A percentile compares a stretch with the other conserved stretches of the same genome.
phyloP scores from a whole-genome alignment of 2,329 filamentous ascomycete genomes.

The Aspergillus terreus region DNA sequence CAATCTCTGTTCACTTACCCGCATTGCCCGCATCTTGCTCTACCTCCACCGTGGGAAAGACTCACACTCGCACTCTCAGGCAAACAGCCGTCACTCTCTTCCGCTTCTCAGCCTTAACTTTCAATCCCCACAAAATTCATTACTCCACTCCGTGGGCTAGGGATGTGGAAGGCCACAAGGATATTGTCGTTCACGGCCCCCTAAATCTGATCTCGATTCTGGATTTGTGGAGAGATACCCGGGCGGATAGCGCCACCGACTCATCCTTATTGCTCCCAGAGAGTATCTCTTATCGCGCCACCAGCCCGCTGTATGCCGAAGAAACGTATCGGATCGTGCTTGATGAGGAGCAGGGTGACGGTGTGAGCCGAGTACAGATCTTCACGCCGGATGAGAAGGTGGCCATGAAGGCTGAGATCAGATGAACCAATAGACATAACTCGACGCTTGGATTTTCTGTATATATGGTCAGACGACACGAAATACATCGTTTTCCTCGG shows the following conservation, averaged over 20 bases:
- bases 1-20: slow-evolving; percentile 1
- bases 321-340: slow-evolving; percentile 46
- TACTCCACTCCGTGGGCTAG: slow-evolving; percentile 43
- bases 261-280: slow-evolving; percentile 32
- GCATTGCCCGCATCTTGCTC: slow-evolving; percentile 15
- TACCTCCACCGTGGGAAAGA: slow-evolving; percentile 20
- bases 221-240: slow-evolving; percentile 43
- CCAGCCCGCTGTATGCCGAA: slow-evolving; percentile 48
- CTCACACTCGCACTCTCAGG: slow-evolving; percentile 30
- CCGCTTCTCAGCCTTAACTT: slow-evolving; percentile 43
- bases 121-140: slow-evolving; percentile 45
- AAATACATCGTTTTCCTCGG: not conserved
- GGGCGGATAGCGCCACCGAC: slow-evolving; percentile 14
- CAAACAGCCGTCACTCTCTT: slow-evolving; percentile 41
- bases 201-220: slow-evolving; percentile 42
- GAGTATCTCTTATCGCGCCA: slow-evolving; percentile 47
- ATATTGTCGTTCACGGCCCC: slow-evolving; percentile 43
- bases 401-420: slow-evolving; percentile 39
- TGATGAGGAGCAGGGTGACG: slow-evolving; percentile 29
- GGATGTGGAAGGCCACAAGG: slow-evolving; percentile 41
- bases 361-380: slow-evolving; percentile 31
- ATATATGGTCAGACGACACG: not conserved
- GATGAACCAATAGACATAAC: not conserved
- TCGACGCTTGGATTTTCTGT: not conserved
- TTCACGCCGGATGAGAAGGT: slow-evolving; percentile 27